Percentiles rank a stretch among this genome's conserved stretches.
These are phyloP conservation scores for Exophiala mesophila DNA, from an alignment of 2,329 filamentous ascomycete genomes.

Conservation along the genomic window DNA sequence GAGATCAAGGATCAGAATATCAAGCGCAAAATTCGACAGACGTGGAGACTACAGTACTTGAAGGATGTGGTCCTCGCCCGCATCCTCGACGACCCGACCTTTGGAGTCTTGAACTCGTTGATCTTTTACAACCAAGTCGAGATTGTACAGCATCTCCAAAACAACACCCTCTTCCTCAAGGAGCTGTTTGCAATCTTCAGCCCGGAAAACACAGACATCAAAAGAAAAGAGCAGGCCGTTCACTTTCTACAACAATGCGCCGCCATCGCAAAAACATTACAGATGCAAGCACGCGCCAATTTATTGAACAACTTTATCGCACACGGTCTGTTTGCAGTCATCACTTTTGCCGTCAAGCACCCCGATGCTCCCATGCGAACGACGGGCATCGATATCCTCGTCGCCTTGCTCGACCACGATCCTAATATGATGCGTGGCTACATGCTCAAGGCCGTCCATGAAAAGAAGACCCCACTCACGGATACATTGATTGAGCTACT, in stretches of 20 bases:
- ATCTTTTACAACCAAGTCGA: constrained; percentile 99
- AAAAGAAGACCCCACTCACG: constrained; percentile 78
- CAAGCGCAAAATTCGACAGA: constrained; percentile 88
- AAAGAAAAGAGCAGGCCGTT: constrained; percentile 86
- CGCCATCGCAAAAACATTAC: constrained; percentile 87
- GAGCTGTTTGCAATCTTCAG: constrained; percentile 86
- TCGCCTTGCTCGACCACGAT: constrained; percentile 93
- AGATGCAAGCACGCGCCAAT: constrained; percentile 71
- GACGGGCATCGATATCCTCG: constrained; percentile 87
- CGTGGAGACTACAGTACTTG: constrained; percentile 90
- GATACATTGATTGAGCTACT: constrained; percentile 91
- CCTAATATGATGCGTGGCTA: constrained; percentile 89
- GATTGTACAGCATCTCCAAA: constrained; percentile 91
- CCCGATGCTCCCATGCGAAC: constrained; percentile 79
- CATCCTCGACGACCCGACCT: constrained; percentile 95
- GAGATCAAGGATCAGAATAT: constrained; percentile 78
- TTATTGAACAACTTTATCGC: constrained; percentile 87
- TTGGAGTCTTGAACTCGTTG: constrained; percentile 92
- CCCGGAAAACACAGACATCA: constrained; percentile 56
- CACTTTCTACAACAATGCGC: constrained; percentile 97
- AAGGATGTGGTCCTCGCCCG: constrained; percentile 97
- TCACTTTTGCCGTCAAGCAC: constrained; percentile 85
- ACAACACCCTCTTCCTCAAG: constrained; percentile 69
- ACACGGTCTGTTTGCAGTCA: constrained; percentile 81
- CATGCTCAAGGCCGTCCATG: constrained; percentile 76